Evolutionary conservation across 495 filamentous ascomycete species (phyloP), one percentile per base, ranked within the genome.

Genomic region (Penicillium nucicola): DNA sequence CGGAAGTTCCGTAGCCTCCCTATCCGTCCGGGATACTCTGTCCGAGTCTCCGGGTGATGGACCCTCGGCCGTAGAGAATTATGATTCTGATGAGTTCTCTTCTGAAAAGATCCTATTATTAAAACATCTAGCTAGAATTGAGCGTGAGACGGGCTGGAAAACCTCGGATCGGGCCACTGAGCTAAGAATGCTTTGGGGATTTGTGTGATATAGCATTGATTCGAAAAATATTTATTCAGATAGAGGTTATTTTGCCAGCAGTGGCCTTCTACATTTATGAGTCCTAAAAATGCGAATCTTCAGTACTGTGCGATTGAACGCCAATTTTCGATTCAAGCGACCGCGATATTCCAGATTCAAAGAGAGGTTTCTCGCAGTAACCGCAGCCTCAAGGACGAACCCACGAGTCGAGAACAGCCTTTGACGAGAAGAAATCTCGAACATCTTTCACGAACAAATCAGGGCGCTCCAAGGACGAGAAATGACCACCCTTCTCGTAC

Each of bases 401-500:
- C 32, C 11, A 51, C 13, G 53, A 51, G 5, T 47, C 48, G n/a
- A 48, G 42, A 30, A 48, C 51, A 36, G 37, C 31, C 22, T 28
- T 18, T 4, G 51, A 50, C 13, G 47, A 46, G 15, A 53, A 62
- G 49, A 58, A 62, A 6, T 63, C 58, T 30, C 58, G 50, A 47
- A 75, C 38, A 58, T 75, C 67, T 45, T 45, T 48, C 14, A 66
- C 58, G 35, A 72, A 63, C 33, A 58, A 14, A 18, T 69, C 59
- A 19, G 69, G 69, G 37, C 61, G 47, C 51, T 72, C 71, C 42
- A 60, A 59, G 13, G 68, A 64, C 2, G 71, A 65, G 50, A 74
- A 74, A 56, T 74, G 71, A 1, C 68, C 71, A 13, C 69, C 69
- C 25, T 42, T 42, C n/a, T 64, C 60, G 55, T 74, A 62, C 17